Evolutionary conservation across 2,329 filamentous ascomycete species (phyloP).

Genomic region (Colletotrichum truncatum): DNA sequence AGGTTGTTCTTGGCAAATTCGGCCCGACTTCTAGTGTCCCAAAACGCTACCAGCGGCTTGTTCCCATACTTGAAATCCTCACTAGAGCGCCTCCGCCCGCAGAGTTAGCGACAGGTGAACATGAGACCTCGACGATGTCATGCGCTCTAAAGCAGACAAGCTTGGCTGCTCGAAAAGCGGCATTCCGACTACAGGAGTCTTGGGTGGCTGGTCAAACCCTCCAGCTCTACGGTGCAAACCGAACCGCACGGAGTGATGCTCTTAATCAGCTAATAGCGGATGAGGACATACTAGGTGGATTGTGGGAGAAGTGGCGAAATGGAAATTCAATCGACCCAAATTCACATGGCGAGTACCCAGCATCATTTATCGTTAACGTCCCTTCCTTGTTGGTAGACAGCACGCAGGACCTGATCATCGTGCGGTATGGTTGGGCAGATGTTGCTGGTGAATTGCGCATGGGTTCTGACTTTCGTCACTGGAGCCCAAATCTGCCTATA

Average conservation of each 20-base stretch:
- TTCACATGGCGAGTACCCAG: background rate
- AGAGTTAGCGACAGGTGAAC: background rate
- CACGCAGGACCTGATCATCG: background rate
- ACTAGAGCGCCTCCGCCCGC: background rate
- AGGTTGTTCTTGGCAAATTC: background rate
- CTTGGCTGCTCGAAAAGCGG: background rate
- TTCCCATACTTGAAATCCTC: background rate
- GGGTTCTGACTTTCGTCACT: background rate
- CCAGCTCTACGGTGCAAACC: background rate
- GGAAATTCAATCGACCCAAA: background rate
- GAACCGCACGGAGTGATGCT: background rate
- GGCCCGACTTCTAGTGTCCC: fast-evolving
- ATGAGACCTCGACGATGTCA: background rate
- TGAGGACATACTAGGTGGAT: too few relatives aligned
- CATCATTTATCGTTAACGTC: background rate
- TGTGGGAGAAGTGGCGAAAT: background rate
- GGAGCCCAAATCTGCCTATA: background rate
- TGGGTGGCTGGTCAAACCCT: background rate
- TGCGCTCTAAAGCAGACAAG: background rate
- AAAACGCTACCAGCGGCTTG: background rate
- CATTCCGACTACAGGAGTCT: background rate
- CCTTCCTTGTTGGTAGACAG: background rate
- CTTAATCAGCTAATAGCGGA: too few relatives aligned
- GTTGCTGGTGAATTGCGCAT: background rate
- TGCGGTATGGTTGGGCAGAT: background rate